Conservation (phyloP, 441 rosid genomes). For the Euphorbia corollata region DNA sequence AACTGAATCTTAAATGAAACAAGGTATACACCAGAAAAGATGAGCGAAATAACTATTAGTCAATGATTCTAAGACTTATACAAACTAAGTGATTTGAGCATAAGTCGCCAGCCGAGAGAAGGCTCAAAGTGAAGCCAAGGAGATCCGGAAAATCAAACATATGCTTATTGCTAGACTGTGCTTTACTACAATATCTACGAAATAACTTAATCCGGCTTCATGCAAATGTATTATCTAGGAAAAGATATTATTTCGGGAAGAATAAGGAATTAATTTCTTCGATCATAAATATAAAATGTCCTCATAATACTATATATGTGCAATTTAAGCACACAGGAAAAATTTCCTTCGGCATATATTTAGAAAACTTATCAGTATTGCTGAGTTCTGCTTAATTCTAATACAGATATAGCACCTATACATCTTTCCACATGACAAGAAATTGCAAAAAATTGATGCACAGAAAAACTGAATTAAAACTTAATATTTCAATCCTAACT, state of each 20-base stretch:
- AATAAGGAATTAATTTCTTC: not conserved
- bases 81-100: not conserved
- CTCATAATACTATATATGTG: not conserved
- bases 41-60: not conserved
- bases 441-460: not conserved
- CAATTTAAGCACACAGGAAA: not conserved
- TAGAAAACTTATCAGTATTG: not conserved
- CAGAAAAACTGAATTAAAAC: conserved; percentile 5
- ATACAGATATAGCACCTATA: not conserved
- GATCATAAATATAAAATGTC: not conserved
- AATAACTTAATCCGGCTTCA: not conserved
- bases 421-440: not conserved
- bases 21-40: too few species aligned
- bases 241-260: not conserved
- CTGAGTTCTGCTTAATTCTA: not conserved
- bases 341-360: not conserved
- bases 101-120: not conserved
- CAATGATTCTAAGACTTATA: not conserved
- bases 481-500: conserved; percentile 5
- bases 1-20: too few species aligned
- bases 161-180: not conserved
- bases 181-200: not conserved
- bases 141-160: not conserved
- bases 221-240: not conserved
- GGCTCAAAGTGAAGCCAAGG: not conserved